phyloP scores from a whole-genome alignment of 441 rosid genomes.

The Sinapis alba region DNA sequence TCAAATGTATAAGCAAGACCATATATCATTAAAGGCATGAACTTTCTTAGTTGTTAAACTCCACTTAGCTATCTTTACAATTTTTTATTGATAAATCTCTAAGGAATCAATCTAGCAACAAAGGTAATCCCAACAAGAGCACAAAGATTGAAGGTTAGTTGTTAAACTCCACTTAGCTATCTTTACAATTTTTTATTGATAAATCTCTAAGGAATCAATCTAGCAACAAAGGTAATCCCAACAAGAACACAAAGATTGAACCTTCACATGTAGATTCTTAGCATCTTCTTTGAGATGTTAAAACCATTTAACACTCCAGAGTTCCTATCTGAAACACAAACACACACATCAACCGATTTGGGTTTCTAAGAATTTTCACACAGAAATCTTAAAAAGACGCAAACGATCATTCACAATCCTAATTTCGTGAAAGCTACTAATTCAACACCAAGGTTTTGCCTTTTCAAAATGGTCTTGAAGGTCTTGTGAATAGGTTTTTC shows the following conservation, averaged over 20 bases:
- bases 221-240: neutral
- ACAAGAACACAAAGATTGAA: slow-evolving; percentile 19
- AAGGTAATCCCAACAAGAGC: neutral
- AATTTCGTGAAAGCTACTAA: slow-evolving; percentile 7
- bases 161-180: neutral
- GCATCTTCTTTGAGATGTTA: slow-evolving; percentile 65
- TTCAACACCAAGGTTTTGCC: slow-evolving; percentile 7
- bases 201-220: neutral
- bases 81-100: neutral
- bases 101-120: neutral
- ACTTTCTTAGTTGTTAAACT: slow-evolving; percentile 1
- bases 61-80: neutral
- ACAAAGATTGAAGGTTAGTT: neutral
- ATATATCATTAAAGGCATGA: neutral
- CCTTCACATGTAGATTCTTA: slow-evolving; percentile 89
- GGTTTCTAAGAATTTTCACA: slow-evolving; percentile 16
- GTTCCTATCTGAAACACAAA: slow-evolving; percentile 54
- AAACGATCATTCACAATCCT: slow-evolving; percentile 21
- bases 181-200: neutral
- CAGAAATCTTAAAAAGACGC: slow-evolving; percentile 17
- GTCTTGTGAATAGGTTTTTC: neutral
- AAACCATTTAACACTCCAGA: slow-evolving; percentile 64
- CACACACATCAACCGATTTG: slow-evolving; percentile 4
- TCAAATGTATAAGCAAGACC: neutral
- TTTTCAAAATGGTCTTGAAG: slow-evolving; percentile 20